These are phyloP conservation scores for Micractinium sp. DNA, from an alignment of 139 green algal species.

Conservation along the genomic window DNA sequence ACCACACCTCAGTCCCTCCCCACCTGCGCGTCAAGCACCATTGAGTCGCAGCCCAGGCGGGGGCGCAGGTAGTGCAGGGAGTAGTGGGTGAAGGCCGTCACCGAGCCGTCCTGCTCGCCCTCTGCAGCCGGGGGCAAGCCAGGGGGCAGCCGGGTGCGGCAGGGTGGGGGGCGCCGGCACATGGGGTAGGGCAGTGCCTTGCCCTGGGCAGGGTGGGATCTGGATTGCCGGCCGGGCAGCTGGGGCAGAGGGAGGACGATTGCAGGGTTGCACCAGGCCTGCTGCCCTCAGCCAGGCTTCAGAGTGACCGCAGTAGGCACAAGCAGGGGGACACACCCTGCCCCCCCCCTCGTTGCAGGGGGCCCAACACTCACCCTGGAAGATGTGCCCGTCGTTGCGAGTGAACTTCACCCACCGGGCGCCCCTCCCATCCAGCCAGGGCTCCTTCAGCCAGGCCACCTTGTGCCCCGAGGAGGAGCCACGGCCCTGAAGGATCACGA, in stretches of 20 bases:
- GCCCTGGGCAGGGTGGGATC: no score
- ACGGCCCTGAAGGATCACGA: background rate
- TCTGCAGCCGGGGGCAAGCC: background rate
- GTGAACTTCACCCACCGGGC: constrained; percentile 9
- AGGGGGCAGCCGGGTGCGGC: background rate
- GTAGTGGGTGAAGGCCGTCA: constrained; percentile 17
- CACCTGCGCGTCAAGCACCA: background rate
- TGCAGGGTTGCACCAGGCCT: no score
- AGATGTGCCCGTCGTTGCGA: constrained; percentile 3
- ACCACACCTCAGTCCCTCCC: no score
- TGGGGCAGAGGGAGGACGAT: no score
- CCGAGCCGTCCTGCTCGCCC: background rate
- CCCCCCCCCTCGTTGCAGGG: no score
- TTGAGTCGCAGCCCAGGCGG: background rate
- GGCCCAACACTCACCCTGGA: background rate
- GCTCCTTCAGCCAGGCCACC: constrained; percentile 1
- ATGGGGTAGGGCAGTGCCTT: background rate
- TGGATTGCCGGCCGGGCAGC: no score
- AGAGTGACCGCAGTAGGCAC: no score
- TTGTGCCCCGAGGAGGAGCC: background rate
- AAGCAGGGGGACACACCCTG: no score
- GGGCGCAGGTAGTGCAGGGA: background rate
- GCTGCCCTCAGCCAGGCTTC: no score
- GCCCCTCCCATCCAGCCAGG: background rate
- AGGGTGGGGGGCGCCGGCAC: background rate